Conservation (phyloP, 306 rosid species). For the Urtica urens region DNA sequence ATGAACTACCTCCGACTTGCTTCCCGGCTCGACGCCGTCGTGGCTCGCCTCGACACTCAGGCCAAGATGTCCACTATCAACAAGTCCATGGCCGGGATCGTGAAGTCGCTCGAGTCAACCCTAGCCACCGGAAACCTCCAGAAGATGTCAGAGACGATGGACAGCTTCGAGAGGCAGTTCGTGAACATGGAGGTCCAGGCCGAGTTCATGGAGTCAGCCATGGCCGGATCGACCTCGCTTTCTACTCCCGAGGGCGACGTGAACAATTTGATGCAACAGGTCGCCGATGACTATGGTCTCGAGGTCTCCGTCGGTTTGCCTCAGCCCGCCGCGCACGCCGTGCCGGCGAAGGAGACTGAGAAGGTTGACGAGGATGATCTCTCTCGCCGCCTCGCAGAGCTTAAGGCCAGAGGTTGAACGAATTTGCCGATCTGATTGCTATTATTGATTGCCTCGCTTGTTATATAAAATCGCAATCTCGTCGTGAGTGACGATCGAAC, state of each 20-base stretch:
- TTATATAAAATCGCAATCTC: too few relatives aligned
- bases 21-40: conserved; percentile 89
- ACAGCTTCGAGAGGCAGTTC: conserved; percentile 84
- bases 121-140: conserved; percentile 71
- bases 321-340: conserved; percentile 75
- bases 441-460: background rate
- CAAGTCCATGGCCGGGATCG: conserved; percentile 84
- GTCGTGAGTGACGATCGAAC: too few relatives aligned
- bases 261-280: conserved; percentile 91
- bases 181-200: conserved; percentile 99
- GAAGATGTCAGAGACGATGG: conserved; percentile 99
- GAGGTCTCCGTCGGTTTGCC: conserved; percentile 95
- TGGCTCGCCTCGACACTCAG: conserved; percentile 91
- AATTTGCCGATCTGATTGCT: background rate
- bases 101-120: conserved; percentile 71
- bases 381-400: conserved; percentile 85
- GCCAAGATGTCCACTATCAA: conserved; percentile 87
- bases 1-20: conserved; percentile 91
- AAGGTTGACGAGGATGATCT: conserved; percentile 83
- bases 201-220: conserved; percentile 87
- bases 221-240: conserved; percentile 92
- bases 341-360: conserved; percentile 71
- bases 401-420: conserved; percentile 80
- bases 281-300: conserved; percentile 88
- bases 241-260: conserved; percentile 94